Evolutionary conservation across 345 rosid species (phyloP).

Genomic region (Gossypium raimondii): DNA sequence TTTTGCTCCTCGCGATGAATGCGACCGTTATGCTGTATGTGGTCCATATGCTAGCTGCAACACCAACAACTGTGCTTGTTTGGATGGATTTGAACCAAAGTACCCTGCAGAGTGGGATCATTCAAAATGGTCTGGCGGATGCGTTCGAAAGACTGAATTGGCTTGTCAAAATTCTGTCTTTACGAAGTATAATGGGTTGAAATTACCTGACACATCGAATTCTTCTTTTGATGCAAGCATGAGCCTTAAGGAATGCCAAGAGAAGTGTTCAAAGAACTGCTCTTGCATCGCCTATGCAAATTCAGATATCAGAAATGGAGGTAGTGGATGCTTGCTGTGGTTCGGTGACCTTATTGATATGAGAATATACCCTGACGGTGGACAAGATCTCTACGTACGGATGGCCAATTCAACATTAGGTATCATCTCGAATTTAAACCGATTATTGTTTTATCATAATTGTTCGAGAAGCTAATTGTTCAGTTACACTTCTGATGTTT

Average conservation of each 20-base stretch:
- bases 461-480: not conserved
- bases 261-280: conserved; percentile 36
- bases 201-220: conserved; percentile 38
- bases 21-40: conserved; percentile 29
- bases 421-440: not conserved
- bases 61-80: conserved; percentile 33
- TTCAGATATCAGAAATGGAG: conserved; percentile 31
- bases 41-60: conserved; percentile 37
- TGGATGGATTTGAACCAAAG: conserved; percentile 36
- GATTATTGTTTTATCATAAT: not conserved
- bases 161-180: not conserved
- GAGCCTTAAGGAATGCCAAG: conserved; percentile 30
- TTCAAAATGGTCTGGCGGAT: conserved; percentile 41
- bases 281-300: conserved; percentile 46
- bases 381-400: conserved; percentile 17
- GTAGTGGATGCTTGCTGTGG: conserved; percentile 57
- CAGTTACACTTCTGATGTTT: not conserved
- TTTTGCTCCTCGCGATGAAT: not conserved
- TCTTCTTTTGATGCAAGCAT: conserved; percentile 21
- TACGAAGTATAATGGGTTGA: conserved; percentile 15
- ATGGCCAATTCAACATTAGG: conserved; percentile 20
- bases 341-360: conserved; percentile 39
- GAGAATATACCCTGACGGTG: not conserved
- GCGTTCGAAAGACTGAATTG: conserved; percentile 9
- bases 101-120: conserved; percentile 26